Evolutionary conservation across 768 basidiomycete genomes (phyloP).

Genomic region (Pulveroboletus frians): DNA sequence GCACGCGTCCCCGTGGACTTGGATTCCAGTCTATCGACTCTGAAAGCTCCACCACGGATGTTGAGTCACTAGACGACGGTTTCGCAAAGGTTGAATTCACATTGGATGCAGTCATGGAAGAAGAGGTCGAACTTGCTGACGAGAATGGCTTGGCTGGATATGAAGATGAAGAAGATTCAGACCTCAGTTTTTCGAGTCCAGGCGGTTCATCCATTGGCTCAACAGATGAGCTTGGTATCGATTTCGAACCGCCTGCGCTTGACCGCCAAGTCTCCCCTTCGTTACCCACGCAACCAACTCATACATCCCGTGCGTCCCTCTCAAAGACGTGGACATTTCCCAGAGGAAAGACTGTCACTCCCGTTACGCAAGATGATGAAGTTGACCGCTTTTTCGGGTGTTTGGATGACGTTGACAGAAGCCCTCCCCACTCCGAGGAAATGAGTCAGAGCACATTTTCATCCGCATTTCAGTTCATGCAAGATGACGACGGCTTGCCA

Average conservation of each 20-base stretch:
- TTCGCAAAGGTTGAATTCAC: conserved; percentile 39
- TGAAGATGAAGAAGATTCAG: conserved; percentile 64
- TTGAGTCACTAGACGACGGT: conserved; percentile 52
- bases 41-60: conserved; percentile 58
- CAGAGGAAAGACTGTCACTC: conserved; percentile 24
- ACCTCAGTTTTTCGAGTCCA: conserved; percentile 41
- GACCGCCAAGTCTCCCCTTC: conserved; percentile 1
- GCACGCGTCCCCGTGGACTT: conserved; percentile 40
- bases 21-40: conserved; percentile 62
- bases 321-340: conserved; percentile 73
- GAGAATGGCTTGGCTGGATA: conserved; percentile 60
- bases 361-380: conserved; percentile 35
- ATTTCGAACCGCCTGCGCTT: conserved; percentile 2
- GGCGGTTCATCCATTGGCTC: conserved; percentile 53
- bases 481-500: conserved; percentile 46
- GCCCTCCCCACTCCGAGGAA: conserved; percentile 45
- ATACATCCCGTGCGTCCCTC: conserved; percentile 40
- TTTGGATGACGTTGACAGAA: conserved; percentile 48
- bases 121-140: conserved; percentile 35
- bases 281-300: conserved; percentile 19
- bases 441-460: conserved; percentile 58
- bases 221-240: conserved; percentile 39
- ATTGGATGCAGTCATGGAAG: conserved; percentile 57
- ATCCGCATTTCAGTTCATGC: conserved; percentile 40
- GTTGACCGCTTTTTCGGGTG: conserved; percentile 78